These are phyloP conservation scores for Elongisporangium prolatum DNA, from an alignment of 352 stramenopile genomes.

Conservation along the genomic window DNA sequence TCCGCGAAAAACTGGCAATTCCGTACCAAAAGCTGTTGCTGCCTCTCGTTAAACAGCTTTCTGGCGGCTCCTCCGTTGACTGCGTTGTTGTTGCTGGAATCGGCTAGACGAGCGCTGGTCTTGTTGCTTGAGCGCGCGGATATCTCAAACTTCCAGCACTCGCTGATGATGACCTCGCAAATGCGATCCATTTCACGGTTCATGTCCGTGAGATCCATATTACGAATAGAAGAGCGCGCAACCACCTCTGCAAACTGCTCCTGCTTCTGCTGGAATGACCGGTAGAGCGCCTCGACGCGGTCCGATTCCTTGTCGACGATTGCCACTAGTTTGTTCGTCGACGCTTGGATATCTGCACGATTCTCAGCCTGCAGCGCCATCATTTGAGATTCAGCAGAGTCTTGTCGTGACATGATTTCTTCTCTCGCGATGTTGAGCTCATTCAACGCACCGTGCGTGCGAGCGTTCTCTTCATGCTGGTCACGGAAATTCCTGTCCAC, in stretches of 20 bases:
- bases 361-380: constrained; percentile 68
- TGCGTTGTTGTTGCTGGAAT: constrained; percentile 39
- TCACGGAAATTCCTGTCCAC: constrained; percentile 49
- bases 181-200: constrained; percentile 78
- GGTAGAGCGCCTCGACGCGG: constrained; percentile 72
- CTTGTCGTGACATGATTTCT: constrained; percentile 45
- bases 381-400: constrained; percentile 57
- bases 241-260: constrained; percentile 78
- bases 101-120: constrained; percentile 15
- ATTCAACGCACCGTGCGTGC: constrained; percentile 31
- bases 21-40: constrained; percentile 70
- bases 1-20: constrained; percentile 83
- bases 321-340: constrained; percentile 53
- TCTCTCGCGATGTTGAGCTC: constrained; percentile 40
- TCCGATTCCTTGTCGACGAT: constrained; percentile 82
- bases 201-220: constrained; percentile 76
- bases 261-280: constrained; percentile 77
- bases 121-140: constrained; percentile 62
- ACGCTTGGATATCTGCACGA: constrained; percentile 62
- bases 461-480: constrained; percentile 54
- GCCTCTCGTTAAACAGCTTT: constrained; percentile 79
- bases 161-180: constrained; percentile 71
- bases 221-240: constrained; percentile 69
- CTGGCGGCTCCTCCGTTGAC: constrained; percentile 13
- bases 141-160: constrained; percentile 88